Base-by-base conservation (phyloP, 805 yeast species). In the Saturnispora zaruensis region DNA sequence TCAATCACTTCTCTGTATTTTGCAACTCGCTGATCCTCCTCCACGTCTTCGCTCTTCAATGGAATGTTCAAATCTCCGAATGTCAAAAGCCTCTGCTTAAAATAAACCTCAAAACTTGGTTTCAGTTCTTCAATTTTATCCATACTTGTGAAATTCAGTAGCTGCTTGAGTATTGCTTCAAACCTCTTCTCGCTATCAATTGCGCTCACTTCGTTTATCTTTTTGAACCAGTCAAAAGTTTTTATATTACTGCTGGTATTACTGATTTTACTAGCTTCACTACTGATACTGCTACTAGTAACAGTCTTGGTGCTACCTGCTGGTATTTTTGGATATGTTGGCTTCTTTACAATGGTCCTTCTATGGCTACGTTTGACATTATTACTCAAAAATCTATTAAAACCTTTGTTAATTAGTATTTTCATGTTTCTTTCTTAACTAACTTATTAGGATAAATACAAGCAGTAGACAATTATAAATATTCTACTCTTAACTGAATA, bases 21-120 rank as follows among this genome's bases (percentile, higher is more conserved):
- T 11, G 37, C 18, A 24, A 47, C 21, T 36, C 32, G 30, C 23
- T n/a, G n/a, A n/a, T 40, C 25, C 16, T 34, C 37, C 13, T 32
- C 42, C 9, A 41, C 48, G 34, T 21, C 18, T 23, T 42, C 24
- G 20, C 48, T 44, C 32, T 25, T n/a, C n/a, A 45, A 23, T 23
- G 52, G 51, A 21, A 52, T 41, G 44, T 34, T 30, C 32, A 51
- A 33, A 30, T 55, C 58, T 9, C 65, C 66, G 51, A 60, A 63
- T 16, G 47, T 49, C 8, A 36, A 9, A 8, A 62, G 16, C 16
- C 54, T 43, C 18, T 49, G 43, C 18, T 44, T 34, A 28, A 57
- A 36, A 16, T 54, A 45, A 16, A 55, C 32, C 9, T 42, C 51
- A 49, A 58, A 55, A 46, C 54, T 55, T n/a, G 59, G 58, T n/a